Base-by-base conservation (phyloP, 139 green algal species). In the Haematococcus sp. region DNA sequence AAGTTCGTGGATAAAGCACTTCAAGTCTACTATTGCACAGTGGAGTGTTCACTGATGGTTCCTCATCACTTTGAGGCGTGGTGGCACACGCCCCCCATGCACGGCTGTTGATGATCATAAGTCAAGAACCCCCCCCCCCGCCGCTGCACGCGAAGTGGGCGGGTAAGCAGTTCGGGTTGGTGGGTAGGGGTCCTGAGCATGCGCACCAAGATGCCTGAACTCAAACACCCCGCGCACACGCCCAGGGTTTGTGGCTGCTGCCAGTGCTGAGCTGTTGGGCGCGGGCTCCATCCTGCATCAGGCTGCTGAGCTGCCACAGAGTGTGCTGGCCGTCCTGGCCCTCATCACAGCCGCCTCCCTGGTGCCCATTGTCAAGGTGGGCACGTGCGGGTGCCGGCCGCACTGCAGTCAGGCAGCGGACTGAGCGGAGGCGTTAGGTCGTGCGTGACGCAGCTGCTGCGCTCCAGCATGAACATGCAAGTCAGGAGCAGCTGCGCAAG, bases 311-410 rank as follows among this genome's bases (percentile, higher is more conserved):
- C 63, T 32, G 25, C 76, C 80, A n/a, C 79, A 84, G 71, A 55
- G 71, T 0, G 81, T 87, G 52, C 35, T 87, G 76, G 34, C 78
- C 2, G 40, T 83, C 22, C 19, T 84, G 4, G 66, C 23, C 17
- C 80, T 88, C 23, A 63, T 88, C 28, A 74, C 76, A 4, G 80
- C 75, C 4, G 71, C 63, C 31, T 81, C 76, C 55, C 67, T 78
- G 61, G 79, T 88, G 33, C 83, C 83, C 46, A 75, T 86, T 23
- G 74, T 82, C 60, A 84, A 86, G 76, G 74, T 78, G 52, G 9
- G 30, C 13, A 51, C 4, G 46, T 7, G 46, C 22, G 67, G 1
- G 44, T 60, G 13, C 17, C 40, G 22, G 40, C 33, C n/a, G 11
- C 65, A 44, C 17, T 0, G 15, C 40, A 60, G n/a, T n/a, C n/a